Base-by-base conservation (phyloP, 805 yeast genomes). In the Metschnikowia peoriensis region DNA sequence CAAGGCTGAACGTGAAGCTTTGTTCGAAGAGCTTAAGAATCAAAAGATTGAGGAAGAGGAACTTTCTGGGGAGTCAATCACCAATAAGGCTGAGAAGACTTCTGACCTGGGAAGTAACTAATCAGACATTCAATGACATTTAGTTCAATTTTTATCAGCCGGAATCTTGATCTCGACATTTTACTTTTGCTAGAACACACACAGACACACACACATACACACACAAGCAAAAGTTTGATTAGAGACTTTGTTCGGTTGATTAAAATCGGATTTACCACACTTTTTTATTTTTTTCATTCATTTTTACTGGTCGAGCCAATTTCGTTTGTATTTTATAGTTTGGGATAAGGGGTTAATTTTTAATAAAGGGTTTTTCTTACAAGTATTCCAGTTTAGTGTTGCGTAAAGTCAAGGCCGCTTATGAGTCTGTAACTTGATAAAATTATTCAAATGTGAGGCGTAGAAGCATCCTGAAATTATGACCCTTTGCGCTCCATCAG, bases 1-100 rank as follows among this genome's bases (percentile, higher is more conserved):
- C 29, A 67, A 69, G 38, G 80, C 66, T n/a, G 81, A 86, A 69
- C 75, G 79, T 60, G 78, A 74, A 12, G 78, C 70, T 41, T 73
- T 86, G 63, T 83, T 86, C 64, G 62, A 60, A 40, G 61, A 66
- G 60, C 66, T 72, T 37, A 53, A 55, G 44, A 47, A 50, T 16
- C 52, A 55, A 38, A 62, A 59, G 16, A 50, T 65, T 44, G 56
- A 12, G 14, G 50, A 49, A 12, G 47, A 35, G 4, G 48, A 32
- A 32, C n/a, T 29, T 27, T 53, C 57, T 38, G 17, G 45, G 4
- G 57, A 53, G 42, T 53, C 56, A 11, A 43, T 49, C 46, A 42
- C 47, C 34, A 47, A 53, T 44, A 50, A 53, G 49, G 47, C 49
- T 14, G 55, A 49, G 50, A 47, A 55, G 39, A 34, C 34, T 27